phyloP scores from a whole-genome alignment of 2,329 filamentous ascomycete genomes.

The Xylaria sp. region DNA sequence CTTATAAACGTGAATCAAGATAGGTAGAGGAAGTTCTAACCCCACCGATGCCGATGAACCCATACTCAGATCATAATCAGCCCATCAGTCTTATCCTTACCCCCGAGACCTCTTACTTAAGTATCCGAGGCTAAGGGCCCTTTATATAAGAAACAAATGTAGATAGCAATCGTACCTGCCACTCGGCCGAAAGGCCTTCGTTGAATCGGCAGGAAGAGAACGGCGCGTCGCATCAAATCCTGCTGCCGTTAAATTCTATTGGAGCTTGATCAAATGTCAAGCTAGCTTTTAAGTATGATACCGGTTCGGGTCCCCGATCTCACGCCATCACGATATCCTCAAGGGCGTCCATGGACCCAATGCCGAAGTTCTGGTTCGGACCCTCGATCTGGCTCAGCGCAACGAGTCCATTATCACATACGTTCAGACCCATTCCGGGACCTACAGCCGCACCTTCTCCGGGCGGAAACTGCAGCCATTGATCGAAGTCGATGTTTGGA shows the following conservation, averaged over 20 bases:
- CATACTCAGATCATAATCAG: slow-evolving; percentile 32
- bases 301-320: not conserved
- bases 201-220: not conserved
- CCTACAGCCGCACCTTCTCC: slow-evolving; percentile 54
- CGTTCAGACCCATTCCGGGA: slow-evolving; percentile 28
- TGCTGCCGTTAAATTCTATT: not conserved
- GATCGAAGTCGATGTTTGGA: slow-evolving; percentile 66
- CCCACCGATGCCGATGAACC: slow-evolving; percentile 16
- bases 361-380: slow-evolving; percentile 20
- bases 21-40: not conserved
- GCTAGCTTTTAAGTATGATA: not conserved
- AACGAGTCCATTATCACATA: slow-evolving; percentile 31
- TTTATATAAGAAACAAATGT: not conserved
- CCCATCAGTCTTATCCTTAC: slow-evolving; percentile 11
- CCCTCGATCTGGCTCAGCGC: slow-evolving; percentile 35
- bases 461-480: slow-evolving; percentile 66
- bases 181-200: not conserved
- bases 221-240: not conserved
- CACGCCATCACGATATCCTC: slow-evolving; percentile 26
- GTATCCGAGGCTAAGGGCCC: slow-evolving; percentile 1
- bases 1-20: slow-evolving; percentile 13
- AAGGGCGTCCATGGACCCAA: slow-evolving; percentile 3
- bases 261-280: not conserved
- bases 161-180: not conserved
- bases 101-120: not conserved